Evolutionary conservation across 805 yeast genomes (phyloP), one percentile per base, ranked within the genome.

Genomic region (Kurtzmaniella fragi): DNA sequence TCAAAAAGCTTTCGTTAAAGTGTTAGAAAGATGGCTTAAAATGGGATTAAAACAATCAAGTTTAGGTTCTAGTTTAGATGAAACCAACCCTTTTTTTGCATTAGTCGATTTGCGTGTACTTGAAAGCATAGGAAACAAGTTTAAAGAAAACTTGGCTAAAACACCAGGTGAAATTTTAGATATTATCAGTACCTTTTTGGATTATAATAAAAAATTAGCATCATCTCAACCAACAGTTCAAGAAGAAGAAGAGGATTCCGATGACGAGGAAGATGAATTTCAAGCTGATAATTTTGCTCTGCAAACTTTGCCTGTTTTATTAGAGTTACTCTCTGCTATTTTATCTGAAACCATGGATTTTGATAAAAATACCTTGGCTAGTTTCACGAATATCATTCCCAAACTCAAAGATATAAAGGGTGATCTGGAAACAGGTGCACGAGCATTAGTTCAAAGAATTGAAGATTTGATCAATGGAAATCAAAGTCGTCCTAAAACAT

Each of bases 1-100:
- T 2, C 75, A 64, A 41, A 61, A 50, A 26, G 57, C 71, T 2
- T 84, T 88, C 47, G 57, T 78, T 3, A 45, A 43, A 0, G 58
- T 80, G 1, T 61, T 91, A 44, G 70, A 71, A 41, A 64, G 80
- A 47, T 86, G 95, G 90, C 66, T 84, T 10, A 50, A 55, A 2
- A 37, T 31, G 1, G 31, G 28, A 6, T 34, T 40, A 2, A 29
- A 50, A 36, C 16, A 39, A 43, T 5, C 28, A 13, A 20, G 10
- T n/a, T 12, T 28, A 10, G 7, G 27, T 10, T 47, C 49, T 16
- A 20, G 25, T 20, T 20, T 20, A 20, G 58, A 50, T 4, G 64
- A 61, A 2, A 63, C 64, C 4, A 70, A 73, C 42, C 82, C 86
- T n/a, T 71, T 77, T 38, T 47, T 71, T 6, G 66, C 75, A 39